Evolutionary conservation across 139 green algal species (phyloP).

Genomic region (Pedinophyceae sp.): DNA sequence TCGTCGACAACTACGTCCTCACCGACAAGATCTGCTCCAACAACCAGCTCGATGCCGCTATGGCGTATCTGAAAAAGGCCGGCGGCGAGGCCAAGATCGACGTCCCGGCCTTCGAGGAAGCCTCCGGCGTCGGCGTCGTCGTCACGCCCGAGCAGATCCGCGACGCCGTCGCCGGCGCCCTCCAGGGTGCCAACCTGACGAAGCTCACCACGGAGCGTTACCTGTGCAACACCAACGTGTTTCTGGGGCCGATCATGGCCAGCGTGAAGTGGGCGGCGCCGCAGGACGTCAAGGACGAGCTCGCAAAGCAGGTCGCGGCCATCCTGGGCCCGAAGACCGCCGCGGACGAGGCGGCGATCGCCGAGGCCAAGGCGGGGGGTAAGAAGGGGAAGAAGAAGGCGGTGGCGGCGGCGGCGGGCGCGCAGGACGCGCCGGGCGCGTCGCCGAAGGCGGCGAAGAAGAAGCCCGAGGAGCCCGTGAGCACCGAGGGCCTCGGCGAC

Average conservation of each 20-base stretch:
- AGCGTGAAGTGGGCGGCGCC: conserved; percentile 70
- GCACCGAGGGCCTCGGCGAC: conserved; percentile 4
- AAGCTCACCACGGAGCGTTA: conserved; percentile 55
- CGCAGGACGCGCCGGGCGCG: background rate
- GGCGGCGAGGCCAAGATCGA: conserved; percentile 24
- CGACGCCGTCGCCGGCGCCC: conserved; percentile 31
- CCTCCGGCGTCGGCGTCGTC: conserved; percentile 64
- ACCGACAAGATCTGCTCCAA: conserved; percentile 48
- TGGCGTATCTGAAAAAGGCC: conserved; percentile 61
- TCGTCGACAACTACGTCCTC: conserved; percentile 57
- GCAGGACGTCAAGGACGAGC: conserved; percentile 20
- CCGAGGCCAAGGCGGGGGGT: conserved; percentile 13
- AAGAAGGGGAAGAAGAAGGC: conserved; percentile 46
- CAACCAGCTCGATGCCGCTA: conserved; percentile 60
- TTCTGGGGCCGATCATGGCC: conserved; percentile 40
- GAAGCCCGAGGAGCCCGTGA: conserved; percentile 3
- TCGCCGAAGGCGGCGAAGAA: conserved; percentile 5
- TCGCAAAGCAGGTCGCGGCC: conserved; percentile 22
- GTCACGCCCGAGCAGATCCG: conserved; percentile 46
- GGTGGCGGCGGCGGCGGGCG: background rate
- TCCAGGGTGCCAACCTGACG: conserved; percentile 29
- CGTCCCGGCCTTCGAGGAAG: conserved; percentile 35
- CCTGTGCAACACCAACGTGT: conserved; percentile 47
- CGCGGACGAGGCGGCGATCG: conserved; percentile 30
- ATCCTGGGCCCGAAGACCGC: conserved; percentile 77